Percentiles rank a stretch among this genome's conserved stretches.
These are phyloP conservation scores for Agarophyton chilense DNA, from an alignment of 23 red algal genomes.

Conservation along the genomic window DNA sequence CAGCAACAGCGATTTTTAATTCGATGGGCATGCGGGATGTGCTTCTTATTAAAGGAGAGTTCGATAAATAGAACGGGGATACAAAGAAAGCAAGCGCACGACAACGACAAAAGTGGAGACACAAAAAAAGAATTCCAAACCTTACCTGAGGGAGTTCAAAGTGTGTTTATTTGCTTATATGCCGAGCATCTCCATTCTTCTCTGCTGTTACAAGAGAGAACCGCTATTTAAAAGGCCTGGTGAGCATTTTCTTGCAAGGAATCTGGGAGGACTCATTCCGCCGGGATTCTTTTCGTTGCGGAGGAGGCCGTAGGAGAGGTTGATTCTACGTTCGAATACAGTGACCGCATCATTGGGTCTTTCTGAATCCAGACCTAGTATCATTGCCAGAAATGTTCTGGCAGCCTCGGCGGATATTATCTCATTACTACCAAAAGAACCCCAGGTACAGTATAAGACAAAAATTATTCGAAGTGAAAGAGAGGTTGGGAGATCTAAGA, in stretches of 20 bases:
- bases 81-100: too few species aligned
- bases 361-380: neutral
- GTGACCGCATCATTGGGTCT: neutral
- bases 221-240: conserved; percentile 4
- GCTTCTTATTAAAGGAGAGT: too few species aligned
- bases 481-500: too few species aligned
- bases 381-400: neutral
- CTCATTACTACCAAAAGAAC: neutral
- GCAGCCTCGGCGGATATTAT: neutral
- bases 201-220: neutral
- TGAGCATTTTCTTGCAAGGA: neutral
- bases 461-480: too few species aligned
- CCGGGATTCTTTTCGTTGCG: neutral
- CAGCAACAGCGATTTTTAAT: too few species aligned
- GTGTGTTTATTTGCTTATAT: neutral
- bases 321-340: neutral
- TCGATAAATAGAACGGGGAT: too few species aligned
- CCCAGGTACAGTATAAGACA: too few species aligned
- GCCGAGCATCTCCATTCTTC: neutral
- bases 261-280: conserved; percentile 10
- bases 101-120: neutral
- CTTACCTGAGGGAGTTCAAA: neutral
- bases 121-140: neutral
- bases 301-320: neutral
- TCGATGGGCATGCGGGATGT: too few species aligned